Evolutionary conservation across 2,329 filamentous ascomycete genomes (phyloP), one percentile per base, ranked within the genome.

Genomic region (Daldinia sp.): DNA sequence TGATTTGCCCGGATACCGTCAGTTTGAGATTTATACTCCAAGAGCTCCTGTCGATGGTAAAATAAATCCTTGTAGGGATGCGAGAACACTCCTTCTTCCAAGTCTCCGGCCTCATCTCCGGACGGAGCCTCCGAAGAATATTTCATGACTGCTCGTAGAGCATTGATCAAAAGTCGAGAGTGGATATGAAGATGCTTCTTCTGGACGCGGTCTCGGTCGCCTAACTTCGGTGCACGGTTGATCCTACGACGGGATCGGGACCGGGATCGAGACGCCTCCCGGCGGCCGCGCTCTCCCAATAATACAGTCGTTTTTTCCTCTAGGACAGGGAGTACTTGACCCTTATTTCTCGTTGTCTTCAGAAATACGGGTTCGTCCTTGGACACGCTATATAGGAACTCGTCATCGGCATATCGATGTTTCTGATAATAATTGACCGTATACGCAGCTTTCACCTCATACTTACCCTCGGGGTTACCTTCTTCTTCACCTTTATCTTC

Each of bases 11-110:
- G 47, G 10, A 53, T 50, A 4, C 60, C 63, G 10, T 23, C 30
- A 13, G 41, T 55, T n/a, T 54, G 27, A 1, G 35, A 52, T 37
- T 56, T 63, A 17, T 58, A 66, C 19, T 64, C 58, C 8, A 29
- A 23, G 6, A 66, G 60, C 27, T 66, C 63, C 34, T 61, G 52
- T 37, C 41, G 50, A 30, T 66, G 43, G 30, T 66, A 27, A 15
- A 63, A 66, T 27, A 66, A 29, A 19, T 66, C 63, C 47, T 39
- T 21, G 34, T 66, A 66, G 10, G 63, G 63, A 17, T 63, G 21
- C 11, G 49, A 21, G n/a, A 63, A 63, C 32, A 34, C 47, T 3
- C 57, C 63, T 13, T 34, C 48, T 19, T 35, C 34, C 4, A 29
- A n/a, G 5, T 17, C 19, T 25, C 52, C 52, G 9, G 32, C 37